phyloP scores from a whole-genome alignment of 768 basidiomycete species.

The Psilocybe sp. region DNA sequence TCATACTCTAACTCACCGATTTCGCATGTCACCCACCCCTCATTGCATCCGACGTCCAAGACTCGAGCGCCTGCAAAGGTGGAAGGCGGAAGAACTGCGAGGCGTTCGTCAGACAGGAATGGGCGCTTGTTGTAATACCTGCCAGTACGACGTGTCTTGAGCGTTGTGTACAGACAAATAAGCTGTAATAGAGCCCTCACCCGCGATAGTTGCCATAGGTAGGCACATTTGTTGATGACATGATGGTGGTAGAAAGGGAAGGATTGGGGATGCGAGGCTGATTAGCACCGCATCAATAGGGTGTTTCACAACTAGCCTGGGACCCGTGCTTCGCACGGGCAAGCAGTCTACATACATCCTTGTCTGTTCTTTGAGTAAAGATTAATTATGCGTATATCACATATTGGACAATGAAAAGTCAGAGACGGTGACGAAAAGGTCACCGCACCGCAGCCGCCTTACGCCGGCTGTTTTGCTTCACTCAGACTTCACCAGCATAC shows the following conservation, averaged over 20 bases:
- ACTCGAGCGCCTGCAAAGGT: constrained; percentile 58
- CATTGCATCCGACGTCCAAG: constrained; percentile 86
- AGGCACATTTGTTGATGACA: constrained; percentile 12
- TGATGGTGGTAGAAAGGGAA: not conserved
- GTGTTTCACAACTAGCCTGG: too few relatives aligned
- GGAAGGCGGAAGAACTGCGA: constrained; percentile 53
- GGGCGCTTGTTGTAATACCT: constrained; percentile 82
- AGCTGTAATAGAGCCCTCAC: constrained; percentile 29
- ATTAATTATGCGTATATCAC: too few relatives aligned
- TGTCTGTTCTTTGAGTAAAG: too few relatives aligned
- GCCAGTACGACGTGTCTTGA: not conserved
- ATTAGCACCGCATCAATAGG: too few relatives aligned
- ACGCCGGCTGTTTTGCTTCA: too few relatives aligned
- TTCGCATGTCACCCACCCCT: constrained; percentile 83
- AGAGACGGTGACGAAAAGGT: too few relatives aligned
- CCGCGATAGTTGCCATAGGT: constrained; percentile 76
- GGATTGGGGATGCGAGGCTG: too few relatives aligned
- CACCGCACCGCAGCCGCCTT: too few relatives aligned
- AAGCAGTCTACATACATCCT: too few relatives aligned
- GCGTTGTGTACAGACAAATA: not conserved
- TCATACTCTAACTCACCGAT: constrained; percentile 49
- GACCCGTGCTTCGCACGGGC: too few relatives aligned
- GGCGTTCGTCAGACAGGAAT: constrained; percentile 55
- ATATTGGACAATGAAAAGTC: too few relatives aligned
- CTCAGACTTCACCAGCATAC: too few relatives aligned